These are phyloP conservation scores for Actinidia polygama DNA, from an alignment of 179 eudicot species.

Conservation along the genomic window DNA sequence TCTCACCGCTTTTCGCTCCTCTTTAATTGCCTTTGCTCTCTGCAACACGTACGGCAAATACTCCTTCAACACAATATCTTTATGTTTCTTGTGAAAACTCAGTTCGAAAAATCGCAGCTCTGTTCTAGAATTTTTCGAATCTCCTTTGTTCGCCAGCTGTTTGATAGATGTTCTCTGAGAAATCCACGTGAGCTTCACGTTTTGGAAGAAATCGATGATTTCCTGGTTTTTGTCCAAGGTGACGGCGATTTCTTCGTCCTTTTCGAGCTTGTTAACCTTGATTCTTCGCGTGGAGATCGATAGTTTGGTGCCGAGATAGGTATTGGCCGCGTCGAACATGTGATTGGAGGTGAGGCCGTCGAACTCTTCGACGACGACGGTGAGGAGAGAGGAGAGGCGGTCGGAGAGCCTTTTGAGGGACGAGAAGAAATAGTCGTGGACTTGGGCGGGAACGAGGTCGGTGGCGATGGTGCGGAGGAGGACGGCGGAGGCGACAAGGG, in stretches of 20 bases:
- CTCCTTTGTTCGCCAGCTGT: neutral
- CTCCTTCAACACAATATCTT: conserved; percentile 26
- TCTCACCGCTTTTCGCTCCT: conserved; percentile 35
- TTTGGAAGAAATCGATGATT: conserved; percentile 35
- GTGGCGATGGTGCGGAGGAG: conserved; percentile 34
- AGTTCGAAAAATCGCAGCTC: conserved; percentile 41
- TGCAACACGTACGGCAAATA: conserved; percentile 32
- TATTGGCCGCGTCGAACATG: conserved; percentile 41
- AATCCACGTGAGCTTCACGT: conserved; percentile 39
- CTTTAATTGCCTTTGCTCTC: conserved; percentile 33
- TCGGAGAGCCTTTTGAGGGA: conserved; percentile 24
- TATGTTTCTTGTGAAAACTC: conserved; percentile 46
- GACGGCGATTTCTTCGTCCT: conserved; percentile 34
- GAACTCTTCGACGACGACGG: conserved; percentile 45
- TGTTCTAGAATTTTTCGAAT: neutral
- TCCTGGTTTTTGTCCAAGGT: conserved; percentile 47
- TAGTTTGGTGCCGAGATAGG: conserved; percentile 37
- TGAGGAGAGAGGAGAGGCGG: conserved; percentile 43
- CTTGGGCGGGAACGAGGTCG: conserved; percentile 35
- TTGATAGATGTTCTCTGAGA: conserved; percentile 18
- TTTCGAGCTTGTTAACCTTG: conserved; percentile 34
- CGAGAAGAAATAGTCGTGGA: conserved; percentile 30
- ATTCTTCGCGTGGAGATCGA: conserved; percentile 34
- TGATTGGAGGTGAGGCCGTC: conserved; percentile 46
- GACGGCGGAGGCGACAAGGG: conserved; percentile 36